A percentile compares a stretch with the other conserved stretches of the same genome.
Conservation (phyloP, 352 stramenopile genomes). For the Pythium myriotylum region DNA sequence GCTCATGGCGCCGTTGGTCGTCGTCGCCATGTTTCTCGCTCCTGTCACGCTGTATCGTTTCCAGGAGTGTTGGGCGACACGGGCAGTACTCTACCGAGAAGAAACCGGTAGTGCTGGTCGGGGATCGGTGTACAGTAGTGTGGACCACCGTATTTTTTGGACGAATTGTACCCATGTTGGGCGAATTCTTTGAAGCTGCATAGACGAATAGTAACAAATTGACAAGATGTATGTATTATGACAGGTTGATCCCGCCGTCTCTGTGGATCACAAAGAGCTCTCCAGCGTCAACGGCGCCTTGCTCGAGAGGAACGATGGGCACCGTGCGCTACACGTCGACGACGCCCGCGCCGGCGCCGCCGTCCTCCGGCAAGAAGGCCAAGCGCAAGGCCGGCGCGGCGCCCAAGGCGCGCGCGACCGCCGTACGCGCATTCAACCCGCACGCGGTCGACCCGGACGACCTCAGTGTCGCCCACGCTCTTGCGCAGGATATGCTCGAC, state of each 20-base stretch:
- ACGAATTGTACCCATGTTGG: no score
- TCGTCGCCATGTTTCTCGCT: slow-evolving; percentile 5
- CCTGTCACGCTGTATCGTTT: slow-evolving; percentile 9
- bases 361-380: slow-evolving; percentile 19
- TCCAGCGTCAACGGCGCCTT: no score
- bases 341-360: background rate
- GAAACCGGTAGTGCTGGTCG: no score
- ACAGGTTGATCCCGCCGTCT: no score
- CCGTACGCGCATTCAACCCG: slow-evolving; percentile 2
- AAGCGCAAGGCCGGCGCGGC: slow-evolving; percentile 18
- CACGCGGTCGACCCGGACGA: slow-evolving; percentile 15
- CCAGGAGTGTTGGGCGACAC: background rate
- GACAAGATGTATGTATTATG: no score
- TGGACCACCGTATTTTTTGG: no score
- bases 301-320: slow-evolving; percentile 3
- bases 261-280: no score
- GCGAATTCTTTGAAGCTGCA: no score
- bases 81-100: no score
- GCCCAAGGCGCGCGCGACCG: background rate
- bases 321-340: slow-evolving; percentile 25
- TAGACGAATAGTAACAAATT: no score
- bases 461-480: slow-evolving; percentile 23
- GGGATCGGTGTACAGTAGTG: no score
- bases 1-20: slow-evolving; percentile 12
- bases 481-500: slow-evolving; percentile 24